phyloP scores from a whole-genome alignment of 352 stramenopile genomes.

The Lagenidium giganteum region DNA sequence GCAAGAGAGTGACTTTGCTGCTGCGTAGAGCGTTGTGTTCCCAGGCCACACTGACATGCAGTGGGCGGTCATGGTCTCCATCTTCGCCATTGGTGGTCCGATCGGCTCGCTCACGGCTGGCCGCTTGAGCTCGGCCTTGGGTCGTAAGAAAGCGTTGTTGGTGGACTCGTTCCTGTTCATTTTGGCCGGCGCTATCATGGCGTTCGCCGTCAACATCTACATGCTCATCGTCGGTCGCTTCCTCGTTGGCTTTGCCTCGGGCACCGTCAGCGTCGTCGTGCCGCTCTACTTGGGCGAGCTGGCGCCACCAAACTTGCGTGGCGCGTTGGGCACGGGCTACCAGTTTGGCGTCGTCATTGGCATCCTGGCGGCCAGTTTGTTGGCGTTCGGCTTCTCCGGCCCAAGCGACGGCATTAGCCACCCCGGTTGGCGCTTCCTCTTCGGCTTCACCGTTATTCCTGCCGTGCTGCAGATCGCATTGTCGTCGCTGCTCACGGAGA shows the following conservation, averaged over 20 bases:
- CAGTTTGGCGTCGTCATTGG: conserved; percentile 69
- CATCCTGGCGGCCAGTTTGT: conserved; percentile 37
- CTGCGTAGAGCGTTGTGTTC: conserved; percentile 39
- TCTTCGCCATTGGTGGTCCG: conserved; percentile 57
- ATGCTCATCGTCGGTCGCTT: conserved; percentile 66
- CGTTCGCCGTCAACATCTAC: conserved; percentile 50
- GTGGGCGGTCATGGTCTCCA: conserved; percentile 65
- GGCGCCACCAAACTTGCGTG: conserved; percentile 64
- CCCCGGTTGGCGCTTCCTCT: conserved; percentile 62
- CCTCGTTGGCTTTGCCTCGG: conserved; percentile 60
- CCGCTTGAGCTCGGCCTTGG: conserved; percentile 43
- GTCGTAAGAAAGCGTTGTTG: conserved; percentile 57
- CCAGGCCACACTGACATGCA: conserved; percentile 55
- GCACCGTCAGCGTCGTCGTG: conserved; percentile 68
- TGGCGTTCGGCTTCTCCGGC: conserved; percentile 58
- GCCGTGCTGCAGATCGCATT: conserved; percentile 60
- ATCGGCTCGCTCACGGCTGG: conserved; percentile 60
- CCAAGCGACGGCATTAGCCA: conserved; percentile 46
- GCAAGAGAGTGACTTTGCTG: too few species aligned
- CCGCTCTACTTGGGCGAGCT: conserved; percentile 68
- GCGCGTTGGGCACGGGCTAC: conserved; percentile 66
- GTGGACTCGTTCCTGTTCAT: conserved; percentile 65
- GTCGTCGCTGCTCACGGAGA: conserved; percentile 58
- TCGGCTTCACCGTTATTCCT: conserved; percentile 60
- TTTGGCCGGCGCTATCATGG: conserved; percentile 51